Evolutionary conservation across 129 eudicot species (phyloP), one percentile per base, ranked within the genome.

Genomic region (Pulicaria dysenterica): DNA sequence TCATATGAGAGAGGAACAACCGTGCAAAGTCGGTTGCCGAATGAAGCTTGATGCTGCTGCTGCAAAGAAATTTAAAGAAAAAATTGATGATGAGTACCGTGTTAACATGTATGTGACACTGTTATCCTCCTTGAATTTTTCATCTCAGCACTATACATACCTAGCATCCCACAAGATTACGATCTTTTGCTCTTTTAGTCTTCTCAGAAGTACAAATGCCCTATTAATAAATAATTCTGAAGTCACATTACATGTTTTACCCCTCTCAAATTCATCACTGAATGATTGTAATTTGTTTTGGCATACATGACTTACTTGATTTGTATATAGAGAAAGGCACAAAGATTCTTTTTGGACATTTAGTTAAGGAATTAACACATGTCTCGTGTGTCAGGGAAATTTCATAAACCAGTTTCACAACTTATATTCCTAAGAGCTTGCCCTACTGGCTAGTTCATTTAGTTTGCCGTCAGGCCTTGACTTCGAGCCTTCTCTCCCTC

Each of bases 21-120:
- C 93, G 45, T 94, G 97, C 86, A 86, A 85, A 77, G 97, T 85
- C 49, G 93, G 83, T 12, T 94, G 98, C 76, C 86, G 84, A 45
- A 38, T 71, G 4, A 86, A 75, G 56, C 92, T 90, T 58, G 79
- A 82, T 84, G 91, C 93, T 74, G 86, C 72, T 77, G 67, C 86
- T 67, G 87, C 98, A 54, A 94, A 94, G 83, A 85, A 84, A 58
- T 94, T 94, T 55, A 94, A 94, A 79, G 97, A 88, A 82, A 94
- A 82, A 64, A 88, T 94, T 72, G 97, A 94, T 47, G 98, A 94
- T 70, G 98, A 94, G 70, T 94, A 94, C 73, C 81, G 95, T 67
- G 97, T 86, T 54, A 90, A 94, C 79, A 90, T 94, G 98, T 94
- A 87, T 70, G 92, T 34, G 9, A 36, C 47, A 65, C 64, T 19